Evolutionary conservation across 768 basidiomycete species (phyloP), one percentile per base, ranked within the genome.

Genomic region (Ramaria rubella): DNA sequence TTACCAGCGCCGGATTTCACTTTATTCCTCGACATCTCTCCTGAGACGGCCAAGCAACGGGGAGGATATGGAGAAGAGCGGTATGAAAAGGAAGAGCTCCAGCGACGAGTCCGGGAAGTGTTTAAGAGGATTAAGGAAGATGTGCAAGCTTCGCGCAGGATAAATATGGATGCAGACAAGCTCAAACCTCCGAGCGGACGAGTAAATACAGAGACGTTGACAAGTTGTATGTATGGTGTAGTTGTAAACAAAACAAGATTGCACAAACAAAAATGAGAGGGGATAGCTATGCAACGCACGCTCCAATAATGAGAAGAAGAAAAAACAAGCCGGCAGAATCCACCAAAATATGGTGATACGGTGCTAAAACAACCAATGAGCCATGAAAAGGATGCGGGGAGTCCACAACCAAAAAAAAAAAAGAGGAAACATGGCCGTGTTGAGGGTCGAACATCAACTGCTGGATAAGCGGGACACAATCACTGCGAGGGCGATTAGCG

Each of bases 1-100:
- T 84, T 99, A 17, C 96, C 94, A 9, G 78, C 86, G 0, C 95
- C 95, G 0, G 96, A 98, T 67, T 69, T 95, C 36, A 85, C 86
- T 0, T 63, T 97, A 43, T 96, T 95, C 74, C 82, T 99, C 58
- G 83, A 93, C 62, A 78, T 98, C 59, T 71, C 82, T 0, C 85
- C 90, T 0, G 83, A 83, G 38, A 71, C 76, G 12, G 90, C 92
- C 0, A 75, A 76, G 38, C 64, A 68, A 43, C 80, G 95, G 14
- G 87, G 85, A 1, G 90, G 88, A 0, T 96, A 87, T 62, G 94
- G 94, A 3, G 79, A 81, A 52, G 94, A 95, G 70, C 77, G 92
- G 38, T 95, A 94, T 61, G 93, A 96, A 73, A 85, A 79, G 63
- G 79, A 81, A 59, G 86, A 86, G 56, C 75, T 91, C 72, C 91